Percentiles rank a stretch among this genome's conserved stretches.
These are phyloP conservation scores for Rosa chinensis DNA, from an alignment of 306 rosid species.

Conservation along the genomic window DNA sequence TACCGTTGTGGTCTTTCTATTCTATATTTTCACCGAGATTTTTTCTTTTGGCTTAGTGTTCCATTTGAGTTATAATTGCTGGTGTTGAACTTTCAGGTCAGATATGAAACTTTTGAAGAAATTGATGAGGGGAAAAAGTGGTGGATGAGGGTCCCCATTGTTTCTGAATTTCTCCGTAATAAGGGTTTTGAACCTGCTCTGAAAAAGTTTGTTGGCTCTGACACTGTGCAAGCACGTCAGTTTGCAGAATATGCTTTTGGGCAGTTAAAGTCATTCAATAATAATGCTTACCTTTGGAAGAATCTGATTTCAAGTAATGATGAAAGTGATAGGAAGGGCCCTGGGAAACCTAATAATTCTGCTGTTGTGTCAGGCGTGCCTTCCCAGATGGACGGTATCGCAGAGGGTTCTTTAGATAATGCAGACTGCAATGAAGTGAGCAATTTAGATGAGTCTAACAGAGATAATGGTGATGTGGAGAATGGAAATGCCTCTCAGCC, in stretches of 20 bases:
- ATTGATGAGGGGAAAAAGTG: conserved; percentile 71
- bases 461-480: conserved; percentile 31
- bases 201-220: conserved; percentile 63
- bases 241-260: conserved; percentile 95
- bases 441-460: conserved; percentile 34
- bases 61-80: conserved; percentile 3
- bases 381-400: conserved; percentile 28
- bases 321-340: conserved; percentile 25
- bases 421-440: conserved; percentile 26
- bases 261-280: conserved; percentile 76
- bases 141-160: conserved; percentile 80
- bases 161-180: conserved; percentile 67
- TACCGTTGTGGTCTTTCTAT: not conserved
- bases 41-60: not conserved
- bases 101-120: conserved; percentile 79
- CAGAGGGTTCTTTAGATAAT: conserved; percentile 34
- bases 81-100: conserved; percentile 59
- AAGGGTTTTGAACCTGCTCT: conserved; percentile 75
- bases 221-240: conserved; percentile 79
- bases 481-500: conserved; percentile 40
- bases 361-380: conserved; percentile 29
- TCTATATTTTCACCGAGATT: not conserved
- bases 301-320: conserved; percentile 36
- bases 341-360: conserved; percentile 35
- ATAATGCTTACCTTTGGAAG: conserved; percentile 49